Evolutionary conservation across 345 rosid genomes (phyloP), one percentile per base, ranked within the genome.

Genomic region (Linum lewisii): DNA sequence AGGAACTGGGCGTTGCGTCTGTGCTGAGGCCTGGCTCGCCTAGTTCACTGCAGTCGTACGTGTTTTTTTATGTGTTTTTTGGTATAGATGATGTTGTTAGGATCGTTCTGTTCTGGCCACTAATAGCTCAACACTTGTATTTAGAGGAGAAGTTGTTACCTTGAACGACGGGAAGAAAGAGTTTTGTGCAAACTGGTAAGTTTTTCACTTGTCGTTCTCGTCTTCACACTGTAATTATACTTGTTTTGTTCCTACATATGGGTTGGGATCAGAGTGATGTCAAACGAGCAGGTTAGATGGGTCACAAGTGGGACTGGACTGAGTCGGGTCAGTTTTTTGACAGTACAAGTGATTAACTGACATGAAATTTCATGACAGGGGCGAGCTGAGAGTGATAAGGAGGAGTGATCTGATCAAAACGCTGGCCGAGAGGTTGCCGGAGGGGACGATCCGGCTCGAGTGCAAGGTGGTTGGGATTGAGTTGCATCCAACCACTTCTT

Each of bases 311-410:
- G n/a, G n/a, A n/a, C n/a, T n/a, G n/a, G n/a, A n/a, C n/a, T n/a
- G n/a, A n/a, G n/a, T n/a, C n/a, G n/a, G n/a, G n/a, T n/a, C n/a
- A n/a, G n/a, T n/a, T n/a, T n/a, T n/a, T n/a, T n/a, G n/a, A n/a
- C 6, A 26, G 2, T 26, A 26, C 6, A 26, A 26, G 3, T 26
- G 32, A 26, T 26, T 26, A 26, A 2, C 32, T 47, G 19, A 4
- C 24, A 24, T n/a, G 9, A 56, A 7, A 21, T 8, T 25, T 5
- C 7, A 34, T 9, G 13, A 7, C 59, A 75, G 82, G 66, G 85
- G 85, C 23, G 94, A 86, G 72, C 37, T 60, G 13, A 77, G 85
- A 45, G 74, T 81, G 65, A 32, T 86, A 29, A 60, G 65, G 63
- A 72, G 90, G 36, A 71, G 62, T 58, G 80, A 77, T 66, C 69